Evolutionary conservation across 192 early-diverging fungal species (phyloP), one percentile per base, ranked within the genome.

Genomic region (Kappamyces sp.): DNA sequence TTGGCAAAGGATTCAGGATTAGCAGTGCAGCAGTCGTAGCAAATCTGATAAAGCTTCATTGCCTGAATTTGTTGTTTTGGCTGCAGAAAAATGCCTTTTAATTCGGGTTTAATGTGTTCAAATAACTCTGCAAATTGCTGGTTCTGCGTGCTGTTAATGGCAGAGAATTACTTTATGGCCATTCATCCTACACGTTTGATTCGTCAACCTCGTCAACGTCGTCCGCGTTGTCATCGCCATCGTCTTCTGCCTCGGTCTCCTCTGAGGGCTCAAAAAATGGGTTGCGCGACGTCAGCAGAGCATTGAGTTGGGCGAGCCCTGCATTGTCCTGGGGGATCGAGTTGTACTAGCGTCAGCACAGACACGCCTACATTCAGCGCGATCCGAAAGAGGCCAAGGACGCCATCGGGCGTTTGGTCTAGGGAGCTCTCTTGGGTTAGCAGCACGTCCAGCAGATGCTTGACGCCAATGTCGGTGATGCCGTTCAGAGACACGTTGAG

Each of bases 21-120:
- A 39, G 88, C 82, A 42, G 80, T 88, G 60, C 90, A 92, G 60
- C 89, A 78, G 65, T 90, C 90, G 65, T 90, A 92, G 2, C 87
- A 84, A 5, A 84, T 83, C 83, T 91, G 86, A 51, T 79, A 85
- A 74, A 87, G 86, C 37, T 82, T 78, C 76, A 87, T 84, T 49
- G 83, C 84, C 5, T 40, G 35, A 13, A 59, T 47, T 38, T 13
- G 33, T 5, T 3, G n/a, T 7, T 43, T 44, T 44, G 8, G 9
- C 13, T 10, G 34, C 9, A 59, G 57, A 13, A 59, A 59, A 7
- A 59, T 6, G 6, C 44, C 38, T 23, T 47, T 15, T 10, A 59
- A 23, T 13, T 47, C 57, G 6, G 46, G 3, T 32, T 47, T 6
- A 59, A 59, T 47, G 5, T 47, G 37, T 59, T 59, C 57, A 59